Evolutionary conservation across 1,284 basidiomycete species (phyloP).

Genomic region (Neolentinus lepideus): DNA sequence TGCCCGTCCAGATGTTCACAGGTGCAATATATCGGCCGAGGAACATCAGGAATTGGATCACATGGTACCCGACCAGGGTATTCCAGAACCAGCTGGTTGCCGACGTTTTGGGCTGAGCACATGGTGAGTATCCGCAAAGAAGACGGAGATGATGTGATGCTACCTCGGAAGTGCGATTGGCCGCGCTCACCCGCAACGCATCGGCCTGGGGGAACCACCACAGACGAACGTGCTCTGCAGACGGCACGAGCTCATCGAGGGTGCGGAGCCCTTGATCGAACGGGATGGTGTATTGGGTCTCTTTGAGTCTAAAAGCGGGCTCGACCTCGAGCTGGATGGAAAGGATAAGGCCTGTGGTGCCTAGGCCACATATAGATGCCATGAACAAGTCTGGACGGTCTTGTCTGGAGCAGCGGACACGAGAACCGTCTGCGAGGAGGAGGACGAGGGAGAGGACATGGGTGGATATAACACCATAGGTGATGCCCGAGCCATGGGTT

Average conservation of each 20-base stretch:
- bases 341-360: conserved; percentile 88
- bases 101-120: conserved; percentile 38
- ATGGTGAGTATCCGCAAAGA: conserved; percentile 15
- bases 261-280: conserved; percentile 60
- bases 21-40: conserved; percentile 49
- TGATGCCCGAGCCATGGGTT: conserved; percentile 87
- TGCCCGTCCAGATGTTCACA: conserved; percentile 48
- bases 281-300: conserved; percentile 60
- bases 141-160: conserved; percentile 7
- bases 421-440: conserved; percentile 65
- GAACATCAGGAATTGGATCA: conserved; percentile 78
- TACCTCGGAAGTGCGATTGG: conserved; percentile 76
- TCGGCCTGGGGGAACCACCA: conserved; percentile 93
- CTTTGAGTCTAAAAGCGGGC: conserved; percentile 77
- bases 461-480: conserved; percentile 79
- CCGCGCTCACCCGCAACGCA: conserved; percentile 65
- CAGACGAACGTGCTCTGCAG: conserved; percentile 83
- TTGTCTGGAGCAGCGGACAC: conserved; percentile 60
- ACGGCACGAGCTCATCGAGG: conserved; percentile 50
- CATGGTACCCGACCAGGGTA: conserved; percentile 63
- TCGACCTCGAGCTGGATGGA: conserved; percentile 77
- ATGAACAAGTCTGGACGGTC: conserved; percentile 77
- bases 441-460: conserved; percentile 74
- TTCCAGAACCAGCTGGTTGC: conserved; percentile 63
- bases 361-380: conserved; percentile 90